Base-by-base conservation (phyloP, 768 basidiomycete species). In the Trametes cinnabarina region DNA sequence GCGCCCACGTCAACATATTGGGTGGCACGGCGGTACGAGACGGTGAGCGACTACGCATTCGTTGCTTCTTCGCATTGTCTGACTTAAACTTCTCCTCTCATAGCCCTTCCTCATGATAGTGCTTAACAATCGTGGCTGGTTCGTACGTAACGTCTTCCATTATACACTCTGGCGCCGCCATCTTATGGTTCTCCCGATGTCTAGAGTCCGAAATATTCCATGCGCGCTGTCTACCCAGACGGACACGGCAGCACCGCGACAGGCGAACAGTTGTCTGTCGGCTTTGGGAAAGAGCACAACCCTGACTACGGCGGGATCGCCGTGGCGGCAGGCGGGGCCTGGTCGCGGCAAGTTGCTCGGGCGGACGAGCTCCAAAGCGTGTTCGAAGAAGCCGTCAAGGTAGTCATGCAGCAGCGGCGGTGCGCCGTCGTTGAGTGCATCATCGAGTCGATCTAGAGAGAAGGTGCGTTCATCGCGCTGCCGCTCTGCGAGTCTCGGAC, bases 111-210 rank as follows among this genome's bases (percentile, higher is more conserved):
- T 89, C 25, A 88, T 86, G 0, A 74, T 90, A 58, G 75, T 90
- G 0, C 68, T 90, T 11, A 89, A 89, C 67, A 90, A 90, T 55
- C 86, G 85, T 1, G 86, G 85, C 0, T 86, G 85, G 86, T 82
- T 75, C 65, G 80, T 82, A 57, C 57, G 74, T 66, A 1, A n/a
- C 23, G 11, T 52, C 14, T 19, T 47, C n/a, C n/a, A n/a, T 2
- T 15, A 3, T 23, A 14, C 20, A 3, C 26, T 7, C 17, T 19
- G 15, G 0, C 28, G 1, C 43, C 42, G 11, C 28, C 20, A 17
- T 6, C 49, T 55, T 3, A 44, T 17, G 30, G 15, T 25, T 6
- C 4, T 17, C 23, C 26, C 7, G 30, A 32, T 12, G 30, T 6
- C 12, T 63, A 83, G 78, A 82, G 85, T 0, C 87, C 88, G 2